Evolutionary conservation across 805 yeast species (phyloP), one percentile per base, ranked within the genome.

Genomic region (Candida stauntonica): DNA sequence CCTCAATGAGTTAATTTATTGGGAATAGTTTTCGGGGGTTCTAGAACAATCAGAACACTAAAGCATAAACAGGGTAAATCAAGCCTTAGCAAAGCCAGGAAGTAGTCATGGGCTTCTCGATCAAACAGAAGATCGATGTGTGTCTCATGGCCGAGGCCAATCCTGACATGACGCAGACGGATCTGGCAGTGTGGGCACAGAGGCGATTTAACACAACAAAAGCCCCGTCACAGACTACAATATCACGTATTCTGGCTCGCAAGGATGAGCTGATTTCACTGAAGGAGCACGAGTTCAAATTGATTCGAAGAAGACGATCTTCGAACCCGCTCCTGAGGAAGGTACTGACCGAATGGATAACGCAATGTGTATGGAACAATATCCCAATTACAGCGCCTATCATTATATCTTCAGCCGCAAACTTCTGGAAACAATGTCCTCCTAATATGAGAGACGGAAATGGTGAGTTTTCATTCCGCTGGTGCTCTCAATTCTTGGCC

Each of bases 271-370:
- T 73, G 24, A 64, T 75, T 12, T 68, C 78, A 1, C 51, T 72
- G 20, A 72, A 72, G 46, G 74, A 72, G 33, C 68, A 66, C 45
- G 82, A 68, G 55, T 75, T 67, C 58, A 71, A 54, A 59, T 62
- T 68, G 43, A 71, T 72, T 11, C 55, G 79, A 38, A 59, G 82
- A 37, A 60, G 68, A 41, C 51, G 69, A 33, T 46, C 66, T 8
- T 57, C 83, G 26, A 76, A 74, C 40, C 75, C 75, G n/a, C 53
- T 79, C 17, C 64, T 79, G 12, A 59, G 84, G 26, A 68, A 70
- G 32, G 77, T 79, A n/a, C 55, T 79, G 30, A 71, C 77, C n/a
- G 85, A 79, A 53, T 79, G 85, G 85, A 74, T 79, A 29, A 70
- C 79, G 0, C 85, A 79, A 52, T 75, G 79, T 17, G 70, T 72